Conservation (phyloP, 2,329 filamentous ascomycete species). For the Colletotrichum falcatum region DNA sequence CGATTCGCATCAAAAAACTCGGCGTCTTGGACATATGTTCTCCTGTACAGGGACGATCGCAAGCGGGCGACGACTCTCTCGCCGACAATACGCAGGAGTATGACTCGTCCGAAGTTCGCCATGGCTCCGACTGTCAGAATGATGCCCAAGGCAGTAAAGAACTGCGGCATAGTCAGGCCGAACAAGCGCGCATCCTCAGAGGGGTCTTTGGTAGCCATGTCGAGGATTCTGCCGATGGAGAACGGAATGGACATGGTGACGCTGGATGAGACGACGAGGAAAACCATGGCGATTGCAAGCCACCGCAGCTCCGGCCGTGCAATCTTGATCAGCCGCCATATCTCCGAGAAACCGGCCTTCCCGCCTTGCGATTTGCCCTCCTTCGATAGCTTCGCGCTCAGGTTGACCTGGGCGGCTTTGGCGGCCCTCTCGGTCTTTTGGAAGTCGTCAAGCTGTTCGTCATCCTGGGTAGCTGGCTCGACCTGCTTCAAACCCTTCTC, state of each 20-base stretch:
- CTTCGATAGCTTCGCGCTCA: conserved; percentile 88
- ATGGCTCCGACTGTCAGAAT: conserved; percentile 86
- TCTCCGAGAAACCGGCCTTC: conserved; percentile 76
- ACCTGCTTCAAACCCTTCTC: conserved; percentile 46
- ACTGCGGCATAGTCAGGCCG: conserved; percentile 85
- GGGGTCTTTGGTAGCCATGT: conserved; percentile 83
- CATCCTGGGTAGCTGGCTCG: conserved; percentile 48
- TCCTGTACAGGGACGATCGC: conserved; percentile 88
- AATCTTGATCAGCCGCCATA: conserved; percentile 90
- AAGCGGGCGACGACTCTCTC: conserved; percentile 93
- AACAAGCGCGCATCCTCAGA: conserved; percentile 79
- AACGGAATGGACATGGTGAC: conserved; percentile 98
- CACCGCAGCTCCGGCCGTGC: conserved; percentile 85
- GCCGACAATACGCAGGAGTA: conserved; percentile 92
- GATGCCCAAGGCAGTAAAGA: conserved; percentile 83
- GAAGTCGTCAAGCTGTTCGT: conserved; percentile 58
- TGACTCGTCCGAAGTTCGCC: conserved; percentile 94
- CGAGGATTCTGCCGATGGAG: conserved; percentile 94
- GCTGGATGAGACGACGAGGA: conserved; percentile 88
- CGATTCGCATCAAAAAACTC: conserved; percentile 99
- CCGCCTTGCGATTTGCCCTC: conserved; percentile 71
- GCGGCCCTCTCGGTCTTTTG: conserved; percentile 85
- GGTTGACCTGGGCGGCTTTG: conserved; percentile 88
- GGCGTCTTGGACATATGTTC: conserved; percentile 96
- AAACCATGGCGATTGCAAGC: conserved; percentile 82